phyloP scores from a whole-genome alignment of 371 early-diverging fungal genomes.

The Smittium culicis region DNA sequence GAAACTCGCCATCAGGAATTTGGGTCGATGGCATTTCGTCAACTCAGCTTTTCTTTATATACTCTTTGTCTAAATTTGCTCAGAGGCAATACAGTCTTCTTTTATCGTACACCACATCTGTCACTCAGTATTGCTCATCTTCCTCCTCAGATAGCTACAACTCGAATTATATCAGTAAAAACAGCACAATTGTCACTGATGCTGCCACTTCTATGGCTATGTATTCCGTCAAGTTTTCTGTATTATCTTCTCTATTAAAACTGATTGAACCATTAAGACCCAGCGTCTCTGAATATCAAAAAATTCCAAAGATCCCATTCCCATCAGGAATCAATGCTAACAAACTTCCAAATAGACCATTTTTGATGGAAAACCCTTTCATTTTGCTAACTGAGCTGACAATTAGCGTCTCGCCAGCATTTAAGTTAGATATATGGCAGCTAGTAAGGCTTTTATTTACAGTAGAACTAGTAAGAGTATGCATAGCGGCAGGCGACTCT shows the following conservation, averaged over 20 bases:
- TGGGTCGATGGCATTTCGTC: constrained; percentile 10
- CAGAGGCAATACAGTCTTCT: constrained; percentile 8
- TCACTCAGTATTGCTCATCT: constrained; percentile 4
- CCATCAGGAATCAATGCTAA: constrained; percentile 14
- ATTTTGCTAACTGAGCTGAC: constrained; percentile 46
- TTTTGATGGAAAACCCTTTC: constrained; percentile 56
- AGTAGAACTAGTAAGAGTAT: constrained; percentile 45
- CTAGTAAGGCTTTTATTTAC: constrained; percentile 44
- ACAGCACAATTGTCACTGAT: constrained; percentile 3
- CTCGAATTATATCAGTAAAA: not conserved
- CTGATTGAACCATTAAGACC: constrained; percentile 7
- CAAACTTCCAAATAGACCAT: constrained; percentile 31
- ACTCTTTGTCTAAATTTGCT: not conserved
- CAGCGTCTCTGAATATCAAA: not conserved
- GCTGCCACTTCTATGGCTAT: constrained; percentile 8
- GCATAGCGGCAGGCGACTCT: constrained; percentile 33
- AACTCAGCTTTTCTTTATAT: constrained; percentile 4
- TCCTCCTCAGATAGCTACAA: not conserved
- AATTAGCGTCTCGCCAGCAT: constrained; percentile 35
- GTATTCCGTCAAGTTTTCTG: constrained; percentile 8
- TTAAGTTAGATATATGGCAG: constrained; percentile 44
- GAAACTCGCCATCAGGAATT: not conserved
- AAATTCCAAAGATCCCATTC: not conserved
- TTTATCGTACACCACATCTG: not conserved
- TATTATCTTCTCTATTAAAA: not conserved